These are phyloP conservation scores for Aspergillus novofumigatus DNA, from an alignment of 2,329 filamentous ascomycete species.

Conservation along the genomic window DNA sequence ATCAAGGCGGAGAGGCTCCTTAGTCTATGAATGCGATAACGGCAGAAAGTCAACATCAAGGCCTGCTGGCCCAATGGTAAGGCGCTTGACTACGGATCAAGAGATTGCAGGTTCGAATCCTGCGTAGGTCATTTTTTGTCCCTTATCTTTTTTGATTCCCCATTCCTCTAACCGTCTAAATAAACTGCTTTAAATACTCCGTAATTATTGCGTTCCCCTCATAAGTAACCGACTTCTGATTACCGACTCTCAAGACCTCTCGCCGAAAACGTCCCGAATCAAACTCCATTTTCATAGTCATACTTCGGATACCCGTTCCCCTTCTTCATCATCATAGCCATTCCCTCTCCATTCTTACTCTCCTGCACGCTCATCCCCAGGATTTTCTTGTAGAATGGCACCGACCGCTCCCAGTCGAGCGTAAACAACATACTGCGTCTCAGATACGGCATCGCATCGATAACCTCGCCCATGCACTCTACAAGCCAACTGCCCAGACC, in stretches of 20 bases:
- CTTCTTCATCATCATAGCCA: conserved; percentile 2
- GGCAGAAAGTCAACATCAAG: not conserved
- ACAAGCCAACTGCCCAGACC: conserved; percentile 66
- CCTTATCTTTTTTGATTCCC: too few species aligned
- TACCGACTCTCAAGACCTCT: too few species aligned
- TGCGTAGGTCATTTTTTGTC: conserved; percentile 31
- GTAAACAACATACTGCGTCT: conserved; percentile 52
- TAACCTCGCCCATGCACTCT: conserved; percentile 54
- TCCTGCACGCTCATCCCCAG: conserved; percentile 22
- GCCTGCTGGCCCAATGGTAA: conserved; percentile 43
- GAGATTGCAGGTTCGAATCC: conserved; percentile 48
- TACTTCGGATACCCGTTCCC: not conserved
- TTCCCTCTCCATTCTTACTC: conserved; percentile 11
- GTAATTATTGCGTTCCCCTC: not conserved
- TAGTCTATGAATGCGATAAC: too few species aligned
- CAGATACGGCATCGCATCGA: conserved; percentile 56
- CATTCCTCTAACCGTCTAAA: not conserved
- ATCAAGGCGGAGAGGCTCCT: too few species aligned
- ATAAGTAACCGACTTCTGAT: too few species aligned
- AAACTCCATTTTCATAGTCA: not conserved
- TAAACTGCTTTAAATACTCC: not conserved
- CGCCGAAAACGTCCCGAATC: not conserved
- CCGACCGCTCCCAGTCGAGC: conserved; percentile 11
- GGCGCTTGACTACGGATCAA: conserved; percentile 52
- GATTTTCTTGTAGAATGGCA: conserved; percentile 17